phyloP scores from a whole-genome alignment of 169 alveolate species.

The Ichthyophthirius multifiliis region DNA sequence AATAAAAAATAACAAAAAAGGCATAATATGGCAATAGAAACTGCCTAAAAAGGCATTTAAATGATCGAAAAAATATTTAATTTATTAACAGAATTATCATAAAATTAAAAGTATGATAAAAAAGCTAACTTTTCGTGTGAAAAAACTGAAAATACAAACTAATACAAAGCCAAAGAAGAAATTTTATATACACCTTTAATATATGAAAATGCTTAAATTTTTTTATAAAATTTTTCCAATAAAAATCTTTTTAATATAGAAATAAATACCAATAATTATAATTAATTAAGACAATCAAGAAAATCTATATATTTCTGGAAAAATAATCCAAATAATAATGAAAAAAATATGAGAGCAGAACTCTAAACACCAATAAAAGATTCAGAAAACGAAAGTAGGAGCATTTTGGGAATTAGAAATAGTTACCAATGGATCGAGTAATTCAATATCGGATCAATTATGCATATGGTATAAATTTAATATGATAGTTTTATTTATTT shows the following conservation, averaged over 20 bases:
- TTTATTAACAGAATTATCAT: background rate
- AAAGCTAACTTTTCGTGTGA: background rate
- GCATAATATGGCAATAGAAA: background rate
- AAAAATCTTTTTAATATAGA: background rate
- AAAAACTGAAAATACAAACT: background rate
- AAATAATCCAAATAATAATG: slow-evolving; percentile 44
- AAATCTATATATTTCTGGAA: slow-evolving; percentile 34
- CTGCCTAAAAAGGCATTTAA: background rate
- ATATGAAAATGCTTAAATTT: background rate
- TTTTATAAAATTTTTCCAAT: slow-evolving; percentile 7
- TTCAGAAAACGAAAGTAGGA: slow-evolving; percentile 18
- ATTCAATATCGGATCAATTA: slow-evolving; percentile 42
- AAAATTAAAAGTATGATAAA: background rate
- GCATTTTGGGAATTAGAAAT: slow-evolving; percentile 21
- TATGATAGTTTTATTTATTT: slow-evolving; percentile 21
- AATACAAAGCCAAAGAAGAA: slow-evolving; percentile 19
- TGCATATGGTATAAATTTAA: slow-evolving; percentile 32
- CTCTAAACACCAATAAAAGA: background rate
- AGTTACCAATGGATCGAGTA: slow-evolving; percentile 32
- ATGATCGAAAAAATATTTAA: background rate
- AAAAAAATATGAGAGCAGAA: slow-evolving; percentile 36
- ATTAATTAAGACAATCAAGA: slow-evolving; percentile 20
- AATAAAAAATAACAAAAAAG: background rate
- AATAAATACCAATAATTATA: background rate
- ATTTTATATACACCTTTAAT: slow-evolving; percentile 3